Base-by-base conservation (phyloP, 352 stramenopile genomes). In the Globisporangium orthogonon region DNA sequence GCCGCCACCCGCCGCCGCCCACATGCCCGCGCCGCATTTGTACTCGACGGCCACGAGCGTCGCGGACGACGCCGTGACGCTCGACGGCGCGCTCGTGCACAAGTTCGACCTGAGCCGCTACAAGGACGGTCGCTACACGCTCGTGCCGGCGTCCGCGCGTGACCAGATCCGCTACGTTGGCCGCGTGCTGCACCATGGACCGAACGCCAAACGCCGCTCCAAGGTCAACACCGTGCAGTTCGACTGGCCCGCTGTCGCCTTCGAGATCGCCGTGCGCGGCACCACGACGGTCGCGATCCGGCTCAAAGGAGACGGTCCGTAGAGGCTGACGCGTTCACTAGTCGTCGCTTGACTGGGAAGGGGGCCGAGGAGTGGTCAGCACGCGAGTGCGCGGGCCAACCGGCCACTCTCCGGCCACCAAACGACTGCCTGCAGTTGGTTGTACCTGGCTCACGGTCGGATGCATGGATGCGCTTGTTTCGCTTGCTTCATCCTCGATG, bases 221-320 rank as follows among this genome's bases (percentile, higher is more conserved):
- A 94, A 94, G 66, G 80, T 91, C 52, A 94, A 93, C 67, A 86
- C 76, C 14, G 83, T 90, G 69, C 83, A 94, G 60, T 94, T 94
- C 60, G 85, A 94, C 67, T 94, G 85, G 85, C 69, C 83, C 0
- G 83, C 67, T 45, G 84, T 85, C 41, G 68, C 70, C 29, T 86
- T 93, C 45, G 70, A 80, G 58, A 71, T 94, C 51, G 68, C 66
- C 11, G 83, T 91, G 53, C 67, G 61, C 54, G 66, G 70, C 60
- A 85, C 83, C 9, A 72, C 53, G 37, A 73, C 63, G n/a, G 78
- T 94, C 15, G 78, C 70, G 33, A 91, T 94, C 45, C 78, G 85
- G 14, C 68, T 94, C 28, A 94, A 94, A 71, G 85, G 85, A 54
- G 83, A 93, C 54, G 83, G 83, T 92, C 50, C 45, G 76, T 61